Percentiles rank a stretch among this genome's conserved stretches.
phyloP scores from a whole-genome alignment of 2,329 filamentous ascomycete species.

The Phialocephala sp. region DNA sequence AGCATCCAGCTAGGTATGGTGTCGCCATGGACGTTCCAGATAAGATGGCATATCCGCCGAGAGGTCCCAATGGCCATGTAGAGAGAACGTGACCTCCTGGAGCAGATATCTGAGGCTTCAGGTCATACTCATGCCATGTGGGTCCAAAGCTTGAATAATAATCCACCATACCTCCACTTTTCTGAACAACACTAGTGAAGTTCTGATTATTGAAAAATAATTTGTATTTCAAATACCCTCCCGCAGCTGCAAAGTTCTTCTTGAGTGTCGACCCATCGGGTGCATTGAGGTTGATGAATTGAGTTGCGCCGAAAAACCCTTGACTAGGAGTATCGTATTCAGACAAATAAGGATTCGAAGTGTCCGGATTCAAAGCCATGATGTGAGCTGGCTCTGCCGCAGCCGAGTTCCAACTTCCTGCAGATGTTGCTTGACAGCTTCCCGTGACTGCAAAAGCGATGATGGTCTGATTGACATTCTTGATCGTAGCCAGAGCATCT shows the following conservation, averaged over 20 bases:
- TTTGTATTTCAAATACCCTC: constrained; percentile 29
- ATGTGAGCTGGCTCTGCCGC: constrained; percentile 20
- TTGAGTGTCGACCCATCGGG: constrained; percentile 20
- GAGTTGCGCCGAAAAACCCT: constrained; percentile 22
- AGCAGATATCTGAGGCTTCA: constrained; percentile 35
- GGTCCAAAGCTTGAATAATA: constrained; percentile 34
- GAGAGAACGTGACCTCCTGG: constrained; percentile 46
- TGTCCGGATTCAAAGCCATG: constrained; percentile 25
- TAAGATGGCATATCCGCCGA: constrained; percentile 44
- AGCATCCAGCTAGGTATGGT: constrained; percentile 44
- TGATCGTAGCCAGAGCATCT: constrained; percentile 17
- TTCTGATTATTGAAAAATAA: constrained; percentile 13
- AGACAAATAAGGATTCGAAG: constrained; percentile 24
- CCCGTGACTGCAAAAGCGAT: constrained; percentile 25
- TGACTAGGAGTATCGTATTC: constrained; percentile 29
- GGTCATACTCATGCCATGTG: constrained; percentile 17
- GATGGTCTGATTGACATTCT: constrained; percentile 27
- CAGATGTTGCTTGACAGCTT: constrained; percentile 5
- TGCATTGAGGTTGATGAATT: constrained; percentile 25
- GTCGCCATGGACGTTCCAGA: constrained; percentile 48
- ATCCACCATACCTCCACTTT: constrained; percentile 26
- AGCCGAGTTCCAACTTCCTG: constrained; percentile 10
- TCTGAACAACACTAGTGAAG: constrained; percentile 3
- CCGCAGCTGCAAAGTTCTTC: constrained; percentile 24
- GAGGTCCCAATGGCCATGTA: constrained; percentile 42